Evolutionary conservation across 1,284 basidiomycete genomes (phyloP), one percentile per base, ranked within the genome.

Genomic region (Wolfiporia cocos): DNA sequence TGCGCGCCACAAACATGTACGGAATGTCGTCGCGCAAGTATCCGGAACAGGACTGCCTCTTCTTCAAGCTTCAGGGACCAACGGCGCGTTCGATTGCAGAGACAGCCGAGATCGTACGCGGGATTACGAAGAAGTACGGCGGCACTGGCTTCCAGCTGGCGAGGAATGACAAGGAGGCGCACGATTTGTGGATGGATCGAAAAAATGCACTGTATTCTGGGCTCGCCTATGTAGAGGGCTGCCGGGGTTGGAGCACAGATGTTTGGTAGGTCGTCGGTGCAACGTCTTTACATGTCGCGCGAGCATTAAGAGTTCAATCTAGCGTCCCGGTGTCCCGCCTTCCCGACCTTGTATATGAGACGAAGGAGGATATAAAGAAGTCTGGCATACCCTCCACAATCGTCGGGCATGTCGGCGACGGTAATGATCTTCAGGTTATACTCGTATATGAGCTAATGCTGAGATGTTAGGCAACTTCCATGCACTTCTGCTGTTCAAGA

Each of bases 41-140:
- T 67, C 77, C 78, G 1, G 81, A 81, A 49, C 71, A 71, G 39
- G 87, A 91, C 55, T 78, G 77, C 22, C 70, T 94, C 11, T 92
- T 92, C 70, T 84, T 94, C 73, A 94, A 94, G 63, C 82, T 94
- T 57, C 88, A 92, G 60, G 89, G 87, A 4, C 70, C 75, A 19
- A 76, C 81, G 1, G 61, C 70, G 3, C 67, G 67, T 3, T 70
- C 83, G 3, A 73, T 90, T 46, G 57, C 70, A 9, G 82, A 89
- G 50, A 79, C 82, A 0, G 78, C 82, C 1, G 67, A 67, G 17
- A 69, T 78, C 10, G 81, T 81, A 30, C 61, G 75, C 49, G 60
- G 65, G 22, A 71, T 92, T 40, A 62, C 77, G 3, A 68, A 74
- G 53, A 74, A 73, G 49, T 74, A 92, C 53, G 83, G 86, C 0